phyloP scores from a whole-genome alignment of 2,329 filamentous ascomycete species.

The Polychaeton citri region DNA sequence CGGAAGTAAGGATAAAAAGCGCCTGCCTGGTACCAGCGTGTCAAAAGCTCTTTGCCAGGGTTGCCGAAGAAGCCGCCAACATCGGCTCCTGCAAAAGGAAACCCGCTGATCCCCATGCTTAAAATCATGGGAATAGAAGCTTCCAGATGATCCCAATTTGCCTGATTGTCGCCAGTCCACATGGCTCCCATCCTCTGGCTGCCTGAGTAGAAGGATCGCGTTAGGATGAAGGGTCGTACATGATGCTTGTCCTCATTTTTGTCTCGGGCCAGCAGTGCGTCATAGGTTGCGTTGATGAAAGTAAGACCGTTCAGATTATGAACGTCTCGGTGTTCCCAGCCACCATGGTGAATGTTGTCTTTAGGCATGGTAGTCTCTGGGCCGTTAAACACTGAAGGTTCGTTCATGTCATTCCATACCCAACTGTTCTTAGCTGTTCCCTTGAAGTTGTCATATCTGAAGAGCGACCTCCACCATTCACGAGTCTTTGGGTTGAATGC shows the following conservation, averaged over 20 bases:
- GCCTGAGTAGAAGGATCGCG: slow-evolving; percentile 81
- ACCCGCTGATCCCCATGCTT: slow-evolving; percentile 83
- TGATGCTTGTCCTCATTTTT: slow-evolving; percentile 54
- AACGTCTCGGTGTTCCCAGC: slow-evolving; percentile 93
- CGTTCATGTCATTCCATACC: slow-evolving; percentile 99
- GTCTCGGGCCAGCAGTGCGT: slow-evolving; percentile 72
- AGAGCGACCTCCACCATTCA: slow-evolving; percentile 82
- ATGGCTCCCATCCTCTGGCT: slow-evolving; percentile 84
- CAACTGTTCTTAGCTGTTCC: slow-evolving; percentile 77
- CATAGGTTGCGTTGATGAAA: slow-evolving; percentile 84
- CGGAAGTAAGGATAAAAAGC: slow-evolving; percentile 98
- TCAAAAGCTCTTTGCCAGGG: slow-evolving; percentile 79
- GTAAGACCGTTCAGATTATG: slow-evolving; percentile 95
- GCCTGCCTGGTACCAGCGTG: slow-evolving; percentile 92
- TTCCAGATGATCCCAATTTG: slow-evolving; percentile 81
- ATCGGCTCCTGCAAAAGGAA: slow-evolving; percentile 87
- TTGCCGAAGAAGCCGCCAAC: slow-evolving; percentile 98
- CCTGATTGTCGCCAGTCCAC: slow-evolving; percentile 98
- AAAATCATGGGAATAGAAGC: slow-evolving; percentile 86
- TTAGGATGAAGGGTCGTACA: slow-evolving; percentile 75
- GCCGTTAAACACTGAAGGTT: slow-evolving; percentile 96
- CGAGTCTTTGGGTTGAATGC: slow-evolving; percentile 86
- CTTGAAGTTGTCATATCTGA: slow-evolving; percentile 78
- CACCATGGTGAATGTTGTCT: slow-evolving; percentile 81
- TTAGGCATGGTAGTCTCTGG: slow-evolving; percentile 98